These are phyloP conservation scores for Cutaneotrichosporon mucoides DNA, from an alignment of 1,284 basidiomycete genomes.

Conservation along the genomic window DNA sequence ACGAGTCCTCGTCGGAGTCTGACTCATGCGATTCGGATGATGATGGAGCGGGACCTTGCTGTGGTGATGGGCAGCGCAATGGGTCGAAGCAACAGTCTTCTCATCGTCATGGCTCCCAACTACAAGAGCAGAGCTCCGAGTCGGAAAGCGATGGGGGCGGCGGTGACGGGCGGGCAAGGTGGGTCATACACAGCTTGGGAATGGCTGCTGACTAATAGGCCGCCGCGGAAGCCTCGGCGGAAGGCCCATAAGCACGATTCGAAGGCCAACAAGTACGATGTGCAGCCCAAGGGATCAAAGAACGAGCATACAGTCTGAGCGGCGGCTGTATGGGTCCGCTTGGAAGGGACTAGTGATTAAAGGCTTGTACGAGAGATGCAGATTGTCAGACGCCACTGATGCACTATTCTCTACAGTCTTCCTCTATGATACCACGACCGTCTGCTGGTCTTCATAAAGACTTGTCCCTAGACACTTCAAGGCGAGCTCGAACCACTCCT, in stretches of 20 bases:
- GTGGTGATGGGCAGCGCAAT: neutral
- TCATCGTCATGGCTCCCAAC: neutral
- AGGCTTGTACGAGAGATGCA: too few species aligned
- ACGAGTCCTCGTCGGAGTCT: conserved; percentile 50
- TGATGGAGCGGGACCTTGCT: conserved; percentile 11
- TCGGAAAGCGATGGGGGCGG: conserved; percentile 18
- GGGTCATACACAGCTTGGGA: neutral
- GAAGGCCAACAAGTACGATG: conserved; percentile 23
- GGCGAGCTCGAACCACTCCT: conserved; percentile 66
- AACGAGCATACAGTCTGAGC: neutral
- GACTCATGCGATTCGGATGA: conserved; percentile 33
- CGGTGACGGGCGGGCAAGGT: conserved; percentile 18
- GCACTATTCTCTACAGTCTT: too few species aligned
- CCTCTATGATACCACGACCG: conserved; percentile 19
- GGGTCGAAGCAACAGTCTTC: neutral
- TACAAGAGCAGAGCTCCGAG: conserved; percentile 14
- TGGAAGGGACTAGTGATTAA: too few species aligned
- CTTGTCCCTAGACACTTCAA: conserved; percentile 53
- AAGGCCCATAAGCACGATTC: conserved; percentile 6
- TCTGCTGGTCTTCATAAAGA: conserved; percentile 22
- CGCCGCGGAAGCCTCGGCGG: conserved; percentile 7
- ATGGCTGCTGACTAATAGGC: neutral
- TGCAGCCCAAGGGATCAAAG: conserved; percentile 5
- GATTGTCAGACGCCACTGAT: too few species aligned
- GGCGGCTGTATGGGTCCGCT: too few species aligned